Evolutionary conservation across 75 land plant species (phyloP), one percentile per base, ranked within the genome.

Genomic region (Pinus albicaulis): DNA sequence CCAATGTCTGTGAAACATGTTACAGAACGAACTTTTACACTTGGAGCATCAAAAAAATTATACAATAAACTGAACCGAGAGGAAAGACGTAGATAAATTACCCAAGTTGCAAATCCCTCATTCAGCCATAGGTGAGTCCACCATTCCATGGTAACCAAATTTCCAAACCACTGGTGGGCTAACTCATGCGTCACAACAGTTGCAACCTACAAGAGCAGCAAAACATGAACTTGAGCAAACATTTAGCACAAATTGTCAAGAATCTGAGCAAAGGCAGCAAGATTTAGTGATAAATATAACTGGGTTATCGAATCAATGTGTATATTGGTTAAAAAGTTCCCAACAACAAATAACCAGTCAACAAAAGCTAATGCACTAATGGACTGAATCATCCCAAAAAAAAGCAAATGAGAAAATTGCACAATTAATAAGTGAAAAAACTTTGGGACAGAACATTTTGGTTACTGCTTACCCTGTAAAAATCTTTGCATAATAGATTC

Each of bases 101-200:
- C 99, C 99, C 99, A 98, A 52, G 99, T 98, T 55, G 99, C 99
- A 86, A 98, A 98, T 11, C 99, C 99, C 77, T 98, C 99, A 87
- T 98, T 98, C 23, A 98, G 89, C 99, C 99, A 98, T 22, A 98
- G 84, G 76, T 98, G 91, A 15, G 98, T 98, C 99, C 99, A 98
- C 99, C 99, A 98, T 75, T 95, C 99, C 99, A 98, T 98, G 13
- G 99, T 95, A 25, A 98, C 99, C 77, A 98, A 92, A 84, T 98
- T 98, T n/a, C 99, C 99, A 83, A 98, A 98, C 99, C 99, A 98
- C 64, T 95, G 98, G 66, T 98, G 99, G 1, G 98, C 99, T 57
- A 98, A 77, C 83, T 98, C 99, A 89, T 98, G 99, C 24, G 98
- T 91, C 55, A 95, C 98, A 60, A 93, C 96, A 77, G 80, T 83